These are phyloP conservation scores for Chaetomiaceae sp. DNA, from an alignment of 2,329 filamentous ascomycete species.

Conservation along the genomic window DNA sequence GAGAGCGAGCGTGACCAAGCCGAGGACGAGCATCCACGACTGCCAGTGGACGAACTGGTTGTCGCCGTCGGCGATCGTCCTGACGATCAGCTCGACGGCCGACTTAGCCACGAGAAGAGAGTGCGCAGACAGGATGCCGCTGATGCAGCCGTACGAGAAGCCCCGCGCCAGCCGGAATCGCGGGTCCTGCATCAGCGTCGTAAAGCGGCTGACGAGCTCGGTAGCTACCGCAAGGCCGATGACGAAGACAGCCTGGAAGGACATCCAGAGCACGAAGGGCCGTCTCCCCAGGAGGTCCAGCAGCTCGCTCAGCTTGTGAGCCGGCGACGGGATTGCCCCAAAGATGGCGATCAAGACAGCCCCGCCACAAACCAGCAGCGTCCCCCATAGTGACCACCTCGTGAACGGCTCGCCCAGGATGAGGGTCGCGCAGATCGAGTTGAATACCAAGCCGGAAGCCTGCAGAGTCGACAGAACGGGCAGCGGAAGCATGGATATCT, in stretches of 20 bases:
- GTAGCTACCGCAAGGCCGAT: constrained; percentile 61
- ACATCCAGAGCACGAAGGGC: constrained; percentile 86
- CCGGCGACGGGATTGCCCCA: constrained; percentile 87
- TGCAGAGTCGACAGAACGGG: constrained; percentile 94
- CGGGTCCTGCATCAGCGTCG: constrained; percentile 53
- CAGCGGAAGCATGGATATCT: constrained; percentile 92
- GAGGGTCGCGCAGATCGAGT: constrained; percentile 92
- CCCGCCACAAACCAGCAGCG: constrained; percentile 78
- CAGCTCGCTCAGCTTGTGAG: constrained; percentile 80
- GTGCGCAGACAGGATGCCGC: constrained; percentile 90
- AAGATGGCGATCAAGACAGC: constrained; percentile 92
- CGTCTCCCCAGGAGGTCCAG: constrained; percentile 67
- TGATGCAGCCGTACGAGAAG: constrained; percentile 82
- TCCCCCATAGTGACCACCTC: constrained; percentile 85
- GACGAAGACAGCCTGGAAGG: constrained; percentile 70
- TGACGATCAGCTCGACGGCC: constrained; percentile 87
- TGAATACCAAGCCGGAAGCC: constrained; percentile 94
- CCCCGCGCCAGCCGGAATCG: constrained; percentile 74
- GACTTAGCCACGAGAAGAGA: constrained; percentile 92
- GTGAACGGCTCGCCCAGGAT: constrained; percentile 94
- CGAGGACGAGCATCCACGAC: constrained; percentile 85
- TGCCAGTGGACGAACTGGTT: constrained; percentile 97
- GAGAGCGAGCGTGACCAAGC: constrained; percentile 75
- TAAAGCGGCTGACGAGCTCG: constrained; percentile 50
- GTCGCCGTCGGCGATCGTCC: constrained; percentile 74